Conservation (phyloP, 441 rosid species). For the Gossypium trilobum region DNA sequence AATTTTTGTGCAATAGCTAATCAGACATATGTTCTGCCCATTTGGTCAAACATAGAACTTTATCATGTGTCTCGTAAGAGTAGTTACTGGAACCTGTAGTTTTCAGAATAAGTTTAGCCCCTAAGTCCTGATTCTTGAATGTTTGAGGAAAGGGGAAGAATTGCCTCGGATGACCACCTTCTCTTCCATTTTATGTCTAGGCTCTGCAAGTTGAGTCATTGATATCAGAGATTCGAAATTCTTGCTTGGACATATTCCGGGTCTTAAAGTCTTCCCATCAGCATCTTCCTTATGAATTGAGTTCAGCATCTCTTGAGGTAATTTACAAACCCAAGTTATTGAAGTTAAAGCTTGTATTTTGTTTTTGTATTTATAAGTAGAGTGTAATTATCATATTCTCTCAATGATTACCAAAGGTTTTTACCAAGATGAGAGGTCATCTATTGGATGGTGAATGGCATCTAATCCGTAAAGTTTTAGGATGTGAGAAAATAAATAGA, state of each 20-base stretch:
- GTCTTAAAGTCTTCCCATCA: constrained; percentile 48
- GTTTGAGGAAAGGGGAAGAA: not conserved
- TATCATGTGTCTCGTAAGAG: not conserved
- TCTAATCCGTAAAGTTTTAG: not conserved
- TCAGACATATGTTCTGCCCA: not conserved
- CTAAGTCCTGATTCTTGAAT: not conserved
- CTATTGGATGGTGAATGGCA: not conserved
- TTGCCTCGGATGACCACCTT: constrained; percentile 3
- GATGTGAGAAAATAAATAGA: constrained; percentile 2
- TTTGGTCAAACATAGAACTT: not conserved
- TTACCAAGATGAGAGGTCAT: constrained; percentile 1
- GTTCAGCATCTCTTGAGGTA: constrained; percentile 76
- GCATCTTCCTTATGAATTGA: constrained; percentile 49
- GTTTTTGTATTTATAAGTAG: not conserved
- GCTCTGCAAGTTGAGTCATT: constrained; percentile 60
- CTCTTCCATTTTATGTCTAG: constrained; percentile 30
- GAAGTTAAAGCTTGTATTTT: constrained; percentile 10
- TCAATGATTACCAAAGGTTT: not conserved
- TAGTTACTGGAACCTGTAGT: not conserved
- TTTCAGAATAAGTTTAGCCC: constrained; percentile 1
- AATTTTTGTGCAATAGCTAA: not conserved
- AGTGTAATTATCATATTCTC: constrained; percentile 8
- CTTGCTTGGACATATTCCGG: constrained; percentile 50
- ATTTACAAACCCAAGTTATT: not conserved
- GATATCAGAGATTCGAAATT: constrained; percentile 45